Conservation (phyloP, 768 basidiomycete genomes). For the Auricularia cornea region DNA sequence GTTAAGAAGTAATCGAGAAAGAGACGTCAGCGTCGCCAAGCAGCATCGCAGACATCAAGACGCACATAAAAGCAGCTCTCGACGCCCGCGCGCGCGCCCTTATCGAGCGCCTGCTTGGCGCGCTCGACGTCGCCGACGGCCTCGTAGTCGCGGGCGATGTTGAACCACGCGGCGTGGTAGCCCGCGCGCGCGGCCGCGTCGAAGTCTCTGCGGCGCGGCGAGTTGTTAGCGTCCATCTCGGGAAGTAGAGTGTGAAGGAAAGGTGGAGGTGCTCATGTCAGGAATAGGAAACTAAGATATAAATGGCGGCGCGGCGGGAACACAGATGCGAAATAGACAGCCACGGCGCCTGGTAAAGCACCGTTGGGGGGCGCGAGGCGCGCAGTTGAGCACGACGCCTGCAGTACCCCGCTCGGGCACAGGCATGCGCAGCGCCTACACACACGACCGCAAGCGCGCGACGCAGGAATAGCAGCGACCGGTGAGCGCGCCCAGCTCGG, state of each 20-base stretch:
- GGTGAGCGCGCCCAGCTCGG: too few species aligned
- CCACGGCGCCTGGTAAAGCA: too few species aligned
- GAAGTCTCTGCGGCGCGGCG: constrained; percentile 44
- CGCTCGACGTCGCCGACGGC: constrained; percentile 64
- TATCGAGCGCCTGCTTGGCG: constrained; percentile 81
- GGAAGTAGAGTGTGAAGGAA: constrained; percentile 4
- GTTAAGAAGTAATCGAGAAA: constrained; percentile 2
- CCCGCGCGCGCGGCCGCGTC: constrained; percentile 76
- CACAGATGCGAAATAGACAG: too few species aligned
- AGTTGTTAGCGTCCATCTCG: not conserved
- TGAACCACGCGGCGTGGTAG: constrained; percentile 79
- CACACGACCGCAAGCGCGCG: too few species aligned
- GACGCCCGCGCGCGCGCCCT: constrained; percentile 65
- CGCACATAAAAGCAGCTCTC: constrained; percentile 77
- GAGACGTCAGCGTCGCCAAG: constrained; percentile 6
- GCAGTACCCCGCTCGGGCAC: too few species aligned
- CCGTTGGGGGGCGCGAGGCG: too few species aligned
- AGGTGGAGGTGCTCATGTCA: too few species aligned
- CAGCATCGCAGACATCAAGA: constrained; percentile 3
- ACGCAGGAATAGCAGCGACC: too few species aligned
- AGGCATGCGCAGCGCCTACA: too few species aligned
- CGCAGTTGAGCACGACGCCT: too few species aligned
- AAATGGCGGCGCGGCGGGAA: too few species aligned
- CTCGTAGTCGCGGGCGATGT: constrained; percentile 87
- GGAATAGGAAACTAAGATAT: too few species aligned